These are phyloP conservation scores for Ganoderma lucidum DNA, from an alignment of 1,284 basidiomycete species.

Conservation along the genomic window DNA sequence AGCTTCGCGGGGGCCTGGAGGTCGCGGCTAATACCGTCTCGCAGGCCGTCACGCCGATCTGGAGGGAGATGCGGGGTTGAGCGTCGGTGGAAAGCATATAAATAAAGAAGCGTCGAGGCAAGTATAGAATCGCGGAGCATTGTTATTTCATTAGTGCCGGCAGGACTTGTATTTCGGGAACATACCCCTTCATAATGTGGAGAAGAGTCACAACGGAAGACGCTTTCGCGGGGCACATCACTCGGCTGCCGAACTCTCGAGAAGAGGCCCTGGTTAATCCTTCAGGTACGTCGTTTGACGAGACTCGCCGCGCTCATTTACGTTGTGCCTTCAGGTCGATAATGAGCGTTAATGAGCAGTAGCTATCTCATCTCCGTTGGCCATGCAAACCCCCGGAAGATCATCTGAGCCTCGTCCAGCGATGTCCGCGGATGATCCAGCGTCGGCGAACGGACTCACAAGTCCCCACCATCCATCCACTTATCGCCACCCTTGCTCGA, in stretches of 20 bases:
- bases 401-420: neutral
- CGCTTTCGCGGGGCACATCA: neutral
- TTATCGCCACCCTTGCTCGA: conserved; percentile 3
- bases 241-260: neutral
- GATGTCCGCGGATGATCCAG: neutral
- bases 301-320: neutral
- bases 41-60: conserved; percentile 67
- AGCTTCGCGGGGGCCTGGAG: conserved; percentile 60
- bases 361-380: neutral
- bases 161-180: conserved; percentile 10
- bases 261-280: neutral
- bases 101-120: conserved; percentile 5
- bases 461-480: conserved; percentile 4
- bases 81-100: neutral
- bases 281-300: conserved; percentile 2
- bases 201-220: conserved; percentile 5
- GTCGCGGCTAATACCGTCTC: conserved; percentile 68
- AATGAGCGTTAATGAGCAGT: conserved; percentile 5
- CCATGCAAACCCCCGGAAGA: neutral
- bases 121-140: neutral
- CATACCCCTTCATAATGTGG: conserved; percentile 9
- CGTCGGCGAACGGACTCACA: conserved; percentile 19
- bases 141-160: conserved; percentile 4
- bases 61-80: conserved; percentile 51
- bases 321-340: neutral